Percentiles rank a stretch among this genome's conserved stretches.
phyloP scores from a whole-genome alignment of 1,139 yeast species.

The Taiozyma sp. region DNA sequence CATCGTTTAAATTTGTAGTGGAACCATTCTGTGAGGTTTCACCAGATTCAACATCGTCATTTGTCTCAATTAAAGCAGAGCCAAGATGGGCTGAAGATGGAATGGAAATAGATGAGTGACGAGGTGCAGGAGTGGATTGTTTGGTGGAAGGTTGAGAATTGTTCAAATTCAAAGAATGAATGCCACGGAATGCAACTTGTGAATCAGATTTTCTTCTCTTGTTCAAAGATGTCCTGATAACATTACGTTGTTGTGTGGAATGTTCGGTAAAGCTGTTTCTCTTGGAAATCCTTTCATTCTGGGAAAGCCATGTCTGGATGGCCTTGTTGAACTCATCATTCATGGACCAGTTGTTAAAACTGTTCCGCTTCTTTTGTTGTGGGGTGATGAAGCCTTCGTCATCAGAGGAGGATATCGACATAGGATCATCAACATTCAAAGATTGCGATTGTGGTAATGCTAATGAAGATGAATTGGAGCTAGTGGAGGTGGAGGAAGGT shows the following conservation, averaged over 20 bases:
- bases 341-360: slow-evolving; percentile 16
- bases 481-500: slow-evolving; percentile 1
- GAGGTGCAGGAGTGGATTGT: not conserved
- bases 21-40: not conserved
- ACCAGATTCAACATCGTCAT: not conserved
- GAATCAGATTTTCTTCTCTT: slow-evolving; percentile 24
- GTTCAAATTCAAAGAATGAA: not conserved
- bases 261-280: slow-evolving; percentile 2
- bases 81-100: not conserved
- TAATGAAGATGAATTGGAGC: slow-evolving; percentile 4
- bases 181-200: slow-evolving; percentile 4
- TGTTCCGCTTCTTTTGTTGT: not conserved
- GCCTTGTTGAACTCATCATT: slow-evolving; percentile 21
- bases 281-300: slow-evolving; percentile 12
- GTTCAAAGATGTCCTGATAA: slow-evolving; percentile 6
- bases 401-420: slow-evolving; percentile 6
- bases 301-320: slow-evolving; percentile 18
- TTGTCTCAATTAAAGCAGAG: not conserved
- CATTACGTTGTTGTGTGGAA: slow-evolving; percentile 1
- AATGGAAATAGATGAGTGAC: not conserved
- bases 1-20: not conserved
- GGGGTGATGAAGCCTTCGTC: slow-evolving; percentile 2
- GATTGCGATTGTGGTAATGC: slow-evolving; percentile 1
- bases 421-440: not conserved
- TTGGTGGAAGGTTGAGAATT: slow-evolving; percentile 1